Conservation (phyloP, 257 asterid genomes). For the Scutellaria baicalensis region DNA sequence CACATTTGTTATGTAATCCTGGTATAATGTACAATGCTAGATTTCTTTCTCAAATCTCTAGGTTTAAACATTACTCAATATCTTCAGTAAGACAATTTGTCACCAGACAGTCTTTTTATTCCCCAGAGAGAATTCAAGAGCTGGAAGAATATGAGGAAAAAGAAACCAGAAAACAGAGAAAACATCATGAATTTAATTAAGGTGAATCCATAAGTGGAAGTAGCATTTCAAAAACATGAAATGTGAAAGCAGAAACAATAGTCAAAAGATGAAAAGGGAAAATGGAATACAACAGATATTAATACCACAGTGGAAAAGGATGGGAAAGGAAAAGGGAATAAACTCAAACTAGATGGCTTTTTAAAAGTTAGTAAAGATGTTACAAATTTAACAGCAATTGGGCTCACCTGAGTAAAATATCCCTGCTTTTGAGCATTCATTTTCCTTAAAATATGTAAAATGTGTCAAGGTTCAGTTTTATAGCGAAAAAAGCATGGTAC, state of each 20-base stretch:
- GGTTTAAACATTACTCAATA: neutral
- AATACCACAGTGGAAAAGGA: slow-evolving; percentile 3
- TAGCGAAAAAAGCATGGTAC: slow-evolving; percentile 12
- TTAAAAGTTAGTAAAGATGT: neutral
- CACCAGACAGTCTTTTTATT: neutral
- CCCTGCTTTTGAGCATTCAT: slow-evolving; percentile 94
- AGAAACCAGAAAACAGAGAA: neutral
- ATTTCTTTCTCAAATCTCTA: neutral
- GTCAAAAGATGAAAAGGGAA: neutral
- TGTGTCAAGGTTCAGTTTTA: slow-evolving; percentile 5
- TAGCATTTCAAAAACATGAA: neutral
- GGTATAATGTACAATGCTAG: neutral
- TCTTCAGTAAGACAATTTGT: neutral
- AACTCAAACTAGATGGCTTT: neutral
- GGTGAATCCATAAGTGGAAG: neutral
- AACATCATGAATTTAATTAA: neutral
- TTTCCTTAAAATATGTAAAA: slow-evolving; percentile 47
- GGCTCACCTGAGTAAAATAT: slow-evolving; percentile 62
- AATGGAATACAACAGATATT: neutral
- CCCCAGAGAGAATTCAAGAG: neutral
- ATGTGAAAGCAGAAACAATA: neutral
- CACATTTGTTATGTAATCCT: neutral
- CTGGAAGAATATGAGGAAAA: neutral
- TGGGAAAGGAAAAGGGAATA: neutral
- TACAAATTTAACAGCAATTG: neutral